A percentile compares a stretch with the other conserved stretches of the same genome.
phyloP scores from a whole-genome alignment of 1,284 basidiomycete genomes.

The Apiotrichum brassicae region DNA sequence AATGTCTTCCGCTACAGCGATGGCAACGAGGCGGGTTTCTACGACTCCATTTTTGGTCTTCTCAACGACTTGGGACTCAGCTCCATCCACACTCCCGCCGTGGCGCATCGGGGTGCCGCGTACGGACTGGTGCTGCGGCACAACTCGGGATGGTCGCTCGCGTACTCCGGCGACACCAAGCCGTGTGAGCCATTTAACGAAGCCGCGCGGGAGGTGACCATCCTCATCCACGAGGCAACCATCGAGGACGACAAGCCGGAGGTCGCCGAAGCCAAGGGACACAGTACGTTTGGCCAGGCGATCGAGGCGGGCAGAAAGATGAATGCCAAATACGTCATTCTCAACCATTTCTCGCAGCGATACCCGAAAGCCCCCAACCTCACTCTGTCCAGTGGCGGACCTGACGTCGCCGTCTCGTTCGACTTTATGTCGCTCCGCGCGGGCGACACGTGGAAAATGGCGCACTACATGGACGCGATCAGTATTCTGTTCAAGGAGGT shows the following conservation, averaged over 20 bases:
- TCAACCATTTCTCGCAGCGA: conserved; percentile 92
- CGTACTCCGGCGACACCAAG: conserved; percentile 82
- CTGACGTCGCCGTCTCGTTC: conserved; percentile 66
- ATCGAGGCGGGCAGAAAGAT: conserved; percentile 71
- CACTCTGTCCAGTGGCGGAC: conserved; percentile 8
- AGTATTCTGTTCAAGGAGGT: conserved; percentile 60
- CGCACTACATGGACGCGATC: conserved; percentile 64
- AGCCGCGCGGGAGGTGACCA: conserved; percentile 62
- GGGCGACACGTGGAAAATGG: conserved; percentile 74
- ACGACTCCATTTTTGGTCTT: not conserved
- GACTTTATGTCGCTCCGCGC: conserved; percentile 69
- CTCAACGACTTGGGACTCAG: conserved; percentile 26
- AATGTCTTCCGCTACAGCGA: conserved; percentile 8
- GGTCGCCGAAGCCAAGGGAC: conserved; percentile 69
- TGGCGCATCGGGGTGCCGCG: conserved; percentile 63
- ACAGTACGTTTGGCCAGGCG: conserved; percentile 85
- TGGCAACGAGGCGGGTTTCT: not conserved
- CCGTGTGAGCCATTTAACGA: conserved; percentile 64
- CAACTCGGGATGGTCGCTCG: conserved; percentile 69
- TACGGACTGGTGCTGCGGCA: conserved; percentile 67
- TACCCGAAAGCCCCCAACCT: conserved; percentile 61
- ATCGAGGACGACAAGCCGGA: conserved; percentile 70
- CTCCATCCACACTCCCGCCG: conserved; percentile 58
- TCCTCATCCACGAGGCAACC: conserved; percentile 91
- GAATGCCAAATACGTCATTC: conserved; percentile 70